Base-by-base conservation (phyloP, 2,329 filamentous ascomycete species). In the Aspergillus sp. region DNA sequence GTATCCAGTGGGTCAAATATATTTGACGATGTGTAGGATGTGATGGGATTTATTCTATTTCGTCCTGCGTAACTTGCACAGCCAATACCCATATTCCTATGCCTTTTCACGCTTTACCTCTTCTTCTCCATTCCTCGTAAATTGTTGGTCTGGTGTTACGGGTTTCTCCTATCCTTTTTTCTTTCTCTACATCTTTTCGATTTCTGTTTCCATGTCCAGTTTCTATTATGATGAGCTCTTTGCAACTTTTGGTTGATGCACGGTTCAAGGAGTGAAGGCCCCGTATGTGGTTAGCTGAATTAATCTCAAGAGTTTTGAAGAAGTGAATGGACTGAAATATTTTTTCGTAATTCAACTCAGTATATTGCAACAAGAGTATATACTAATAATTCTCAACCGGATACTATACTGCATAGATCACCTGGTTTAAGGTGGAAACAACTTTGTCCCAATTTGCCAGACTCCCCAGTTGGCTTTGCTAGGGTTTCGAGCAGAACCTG, bases 51-150 rank as follows among this genome's bases (percentile, higher is more conserved):
- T 40, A 45, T 42, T 54, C 45, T 47, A 51, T 54, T 51, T 53
- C 45, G 47, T 56, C 46, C 51, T 54, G 43, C 47, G 45, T 56
- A 57, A 50, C 56, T 49, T 46, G 49, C 28, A 77, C 6, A 76
- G 66, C 48, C 79, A 76, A 28, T 76, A 71, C 5, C 72, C 66
- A 51, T 83, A 83, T 58, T 83, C 79, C 27, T 56, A 31, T 45
- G 42, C 47, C 40, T 50, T 49, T 53, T 43, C 41, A 30, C 28
- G 29, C 27, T 40, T 12, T 33, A 37, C 31, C 34, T 36, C 27
- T 34, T 40, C 29, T 35, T 40, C 7, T 37, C 37, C 33, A n/a
- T 43, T 40, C 34, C 39, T 44, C 33, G 39, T 53, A 45, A 48
- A 37, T 43, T 49, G 35, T 49, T 52, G 46, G 46, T 40, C 41